These are phyloP conservation scores for Cytidiella melzeri DNA, from an alignment of 768 basidiomycete species.

Conservation along the genomic window DNA sequence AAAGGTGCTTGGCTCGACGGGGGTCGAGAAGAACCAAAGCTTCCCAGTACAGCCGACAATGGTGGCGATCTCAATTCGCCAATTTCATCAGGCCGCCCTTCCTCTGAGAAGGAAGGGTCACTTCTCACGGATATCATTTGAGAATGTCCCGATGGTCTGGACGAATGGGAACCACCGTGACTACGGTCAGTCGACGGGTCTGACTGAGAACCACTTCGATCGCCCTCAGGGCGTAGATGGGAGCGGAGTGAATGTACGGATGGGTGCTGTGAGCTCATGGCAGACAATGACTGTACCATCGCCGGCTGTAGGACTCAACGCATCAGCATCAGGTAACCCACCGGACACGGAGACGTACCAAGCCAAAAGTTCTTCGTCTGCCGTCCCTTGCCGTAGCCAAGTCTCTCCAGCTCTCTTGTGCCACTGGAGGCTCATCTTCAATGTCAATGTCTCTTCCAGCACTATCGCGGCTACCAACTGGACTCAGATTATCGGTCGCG, in stretches of 20 bases:
- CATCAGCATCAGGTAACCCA: neutral
- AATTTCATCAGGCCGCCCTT: constrained; percentile 15
- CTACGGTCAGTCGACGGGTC: constrained; percentile 40
- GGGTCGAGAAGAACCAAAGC: constrained; percentile 5
- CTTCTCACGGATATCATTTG: constrained; percentile 15
- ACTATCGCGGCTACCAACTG: constrained; percentile 11
- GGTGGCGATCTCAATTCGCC: constrained; percentile 23
- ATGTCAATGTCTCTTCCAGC: constrained; percentile 45
- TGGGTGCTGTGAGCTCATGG: constrained; percentile 50
- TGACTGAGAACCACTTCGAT: constrained; percentile 39
- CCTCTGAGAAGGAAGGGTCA: constrained; percentile 44
- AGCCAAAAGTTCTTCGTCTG: constrained; percentile 54
- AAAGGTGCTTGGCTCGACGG: neutral
- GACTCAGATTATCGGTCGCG: constrained; percentile 9
- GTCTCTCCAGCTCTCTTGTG: constrained; percentile 55
- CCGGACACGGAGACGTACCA: constrained; percentile 36
- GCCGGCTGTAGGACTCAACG: constrained; percentile 30
- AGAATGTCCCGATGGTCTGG: constrained; percentile 36
- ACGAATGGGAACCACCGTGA: constrained; percentile 45
- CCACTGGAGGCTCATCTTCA: constrained; percentile 60
- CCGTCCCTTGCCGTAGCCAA: constrained; percentile 35
- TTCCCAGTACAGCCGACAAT: constrained; percentile 24
- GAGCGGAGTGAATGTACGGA: constrained; percentile 63
- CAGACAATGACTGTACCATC: constrained; percentile 35
- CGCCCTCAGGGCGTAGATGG: constrained; percentile 40